These are phyloP conservation scores for Ambrosiella beaveri DNA, from an alignment of 2,329 filamentous ascomycete species.

Conservation along the genomic window DNA sequence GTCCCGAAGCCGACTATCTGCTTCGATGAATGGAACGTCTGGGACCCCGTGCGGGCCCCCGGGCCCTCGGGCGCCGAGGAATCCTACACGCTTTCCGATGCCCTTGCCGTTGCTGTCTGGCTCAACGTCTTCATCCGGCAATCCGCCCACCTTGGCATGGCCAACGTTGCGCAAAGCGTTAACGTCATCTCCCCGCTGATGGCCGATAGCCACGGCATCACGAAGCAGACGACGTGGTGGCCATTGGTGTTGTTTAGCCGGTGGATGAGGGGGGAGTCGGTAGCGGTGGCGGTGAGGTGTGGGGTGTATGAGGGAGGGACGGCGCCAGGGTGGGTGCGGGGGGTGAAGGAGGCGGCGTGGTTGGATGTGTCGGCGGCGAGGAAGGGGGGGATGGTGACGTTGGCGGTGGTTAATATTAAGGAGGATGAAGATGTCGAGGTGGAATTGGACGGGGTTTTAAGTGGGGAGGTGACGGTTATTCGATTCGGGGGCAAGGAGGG, in stretches of 20 bases:
- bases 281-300: conserved; percentile 47
- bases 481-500: conserved; percentile 40
- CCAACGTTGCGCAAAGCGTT: conserved; percentile 60
- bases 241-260: conserved; percentile 47
- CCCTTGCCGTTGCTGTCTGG: conserved; percentile 57
- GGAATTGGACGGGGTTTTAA: conserved; percentile 36
- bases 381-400: conserved; percentile 39
- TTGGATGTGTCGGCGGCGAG: conserved; percentile 49
- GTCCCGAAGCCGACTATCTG: conserved; percentile 54
- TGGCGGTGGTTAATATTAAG: conserved; percentile 59
- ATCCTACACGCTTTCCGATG: conserved; percentile 54
- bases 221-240: conserved; percentile 63
- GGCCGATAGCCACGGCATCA: conserved; percentile 45
- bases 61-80: conserved; percentile 59
- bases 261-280: conserved; percentile 52
- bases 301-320: conserved; percentile 51
- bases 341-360: conserved; percentile 50
- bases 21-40: conserved; percentile 78
- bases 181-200: conserved; percentile 66
- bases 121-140: conserved; percentile 63
- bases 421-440: conserved; percentile 42
- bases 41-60: conserved; percentile 54
- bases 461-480: conserved; percentile 38
- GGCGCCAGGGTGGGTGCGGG: conserved; percentile 45
- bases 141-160: conserved; percentile 55